Conservation (phyloP, 176 grass and related monocot species). For the Ananas comosus region DNA sequence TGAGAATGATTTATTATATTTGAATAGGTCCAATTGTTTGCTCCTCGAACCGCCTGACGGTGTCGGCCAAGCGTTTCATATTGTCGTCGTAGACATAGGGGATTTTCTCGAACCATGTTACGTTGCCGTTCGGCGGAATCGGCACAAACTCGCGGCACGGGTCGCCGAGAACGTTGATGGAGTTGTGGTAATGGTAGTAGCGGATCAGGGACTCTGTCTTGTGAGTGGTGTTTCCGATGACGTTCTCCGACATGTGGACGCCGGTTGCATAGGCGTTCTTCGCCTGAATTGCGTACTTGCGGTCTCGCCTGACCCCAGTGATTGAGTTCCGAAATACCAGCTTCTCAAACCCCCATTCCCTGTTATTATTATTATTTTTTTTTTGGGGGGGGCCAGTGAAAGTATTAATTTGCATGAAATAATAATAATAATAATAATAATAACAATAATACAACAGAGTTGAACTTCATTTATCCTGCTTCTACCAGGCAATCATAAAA, state of each 20-base stretch:
- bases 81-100: constrained; percentile 70
- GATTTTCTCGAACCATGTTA: constrained; percentile 73
- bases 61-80: constrained; percentile 38
- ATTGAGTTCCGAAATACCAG: constrained; percentile 77
- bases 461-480: background rate
- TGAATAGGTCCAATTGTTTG: constrained; percentile 22
- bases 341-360: constrained; percentile 91
- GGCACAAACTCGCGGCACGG: constrained; percentile 57
- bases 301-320: constrained; percentile 60
- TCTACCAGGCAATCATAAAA: background rate
- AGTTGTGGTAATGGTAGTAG: constrained; percentile 96
- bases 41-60: constrained; percentile 36
- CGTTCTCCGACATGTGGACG: constrained; percentile 80
- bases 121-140: constrained; percentile 38
- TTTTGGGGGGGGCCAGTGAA: background rate
- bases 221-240: constrained; percentile 90
- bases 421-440: background rate
- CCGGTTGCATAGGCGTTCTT: constrained; percentile 74
- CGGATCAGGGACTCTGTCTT: constrained; percentile 81
- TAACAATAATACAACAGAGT: too few species aligned
- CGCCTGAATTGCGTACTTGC: constrained; percentile 82
- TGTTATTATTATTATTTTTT: background rate
- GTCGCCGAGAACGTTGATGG: constrained; percentile 70
- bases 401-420: background rate
- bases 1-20: background rate